Base-by-base conservation (phyloP, 495 filamentous ascomycete species). In the Aspergillus conjunctus region DNA sequence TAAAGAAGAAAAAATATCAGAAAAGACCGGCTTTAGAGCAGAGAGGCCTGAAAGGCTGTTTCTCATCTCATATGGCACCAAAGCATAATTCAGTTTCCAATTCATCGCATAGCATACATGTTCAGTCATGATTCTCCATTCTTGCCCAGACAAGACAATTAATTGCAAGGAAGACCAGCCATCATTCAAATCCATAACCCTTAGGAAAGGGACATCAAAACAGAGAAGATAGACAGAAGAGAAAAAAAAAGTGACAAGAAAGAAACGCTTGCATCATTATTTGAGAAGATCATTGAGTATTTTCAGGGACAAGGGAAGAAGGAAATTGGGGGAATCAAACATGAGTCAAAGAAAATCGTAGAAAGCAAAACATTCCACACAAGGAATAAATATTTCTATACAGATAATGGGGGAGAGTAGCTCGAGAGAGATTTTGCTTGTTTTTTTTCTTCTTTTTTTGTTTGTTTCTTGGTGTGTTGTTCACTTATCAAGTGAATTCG, bases 401-500 rank as follows among this genome's bases (percentile, higher is more conserved):
- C 58, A 55, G 41, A 49, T 21, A 30, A 14, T 3, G 31, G 21
- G 53, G n/a, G 20, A n/a, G n/a, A 45, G 34, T n/a, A 53, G n/a
- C 54, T 56, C 37, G 8, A 20, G 39, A n/a, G 15, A 44, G 15
- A 20, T 3, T 5, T 37, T 43, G 22, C 31, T 21, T n/a, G 32
- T 26, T 33, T 18, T n/a, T 37, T 21, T 5, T 7, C 12, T 41
- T 41, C 15, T 33, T 30, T 32, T 37, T 20, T 33, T 33, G 7
- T 41, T 41, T 11, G 20, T 30, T 32, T 37, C 4, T 33, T 33
- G 7, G n/a, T 30, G 7, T 37, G 10, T 22, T 41, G 22, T 20
- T 33, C 15, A 30, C 37, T 11, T 59, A 61, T 77, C 65, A 80
- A 46, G 73, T 73, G 65, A 79, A 81, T 53, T 81, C 77, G n/a